Conservation (phyloP, 306 rosid genomes). For the Malus orientalis region DNA sequence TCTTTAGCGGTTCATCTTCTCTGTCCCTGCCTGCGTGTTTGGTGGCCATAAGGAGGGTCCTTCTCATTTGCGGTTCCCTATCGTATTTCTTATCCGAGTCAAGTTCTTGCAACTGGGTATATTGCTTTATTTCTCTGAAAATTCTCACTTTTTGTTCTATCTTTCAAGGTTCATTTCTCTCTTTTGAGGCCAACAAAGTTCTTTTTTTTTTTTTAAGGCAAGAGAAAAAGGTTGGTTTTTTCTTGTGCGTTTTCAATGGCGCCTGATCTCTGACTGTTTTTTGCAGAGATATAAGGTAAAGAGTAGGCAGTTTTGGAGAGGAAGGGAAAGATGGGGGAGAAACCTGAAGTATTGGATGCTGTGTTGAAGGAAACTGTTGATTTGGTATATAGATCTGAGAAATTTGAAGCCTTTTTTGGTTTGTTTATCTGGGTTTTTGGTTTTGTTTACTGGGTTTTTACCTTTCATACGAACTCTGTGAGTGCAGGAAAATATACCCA, state of each 20-base stretch:
- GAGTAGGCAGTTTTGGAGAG: slow-evolving; percentile 9
- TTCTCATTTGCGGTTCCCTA: slow-evolving; percentile 14
- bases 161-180: slow-evolving; percentile 12
- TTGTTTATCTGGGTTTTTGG: neutral
- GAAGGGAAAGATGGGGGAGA: slow-evolving; percentile 52
- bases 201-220: neutral
- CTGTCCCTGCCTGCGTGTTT: neutral
- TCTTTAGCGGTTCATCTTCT: slow-evolving; percentile 22
- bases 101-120: slow-evolving; percentile 29
- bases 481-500: slow-evolving; percentile 92
- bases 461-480: slow-evolving; percentile 8
- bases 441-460: slow-evolving; percentile 1
- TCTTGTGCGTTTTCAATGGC: slow-evolving; percentile 8
- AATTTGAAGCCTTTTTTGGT: slow-evolving; percentile 3
- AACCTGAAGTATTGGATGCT: slow-evolving; percentile 79
- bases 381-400: slow-evolving; percentile 84
- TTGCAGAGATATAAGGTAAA: slow-evolving; percentile 15
- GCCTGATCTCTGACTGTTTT: slow-evolving; percentile 34
- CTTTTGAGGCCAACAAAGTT: neutral
- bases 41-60: slow-evolving; percentile 9
- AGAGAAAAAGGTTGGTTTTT: neutral
- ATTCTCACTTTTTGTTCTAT: slow-evolving; percentile 8
- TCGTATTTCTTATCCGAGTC: slow-evolving; percentile 16
- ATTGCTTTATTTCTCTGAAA: slow-evolving; percentile 6
- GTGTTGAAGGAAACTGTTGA: slow-evolving; percentile 93